Conservation (phyloP, 768 basidiomycete species). For the Boletus subparvulus region DNA sequence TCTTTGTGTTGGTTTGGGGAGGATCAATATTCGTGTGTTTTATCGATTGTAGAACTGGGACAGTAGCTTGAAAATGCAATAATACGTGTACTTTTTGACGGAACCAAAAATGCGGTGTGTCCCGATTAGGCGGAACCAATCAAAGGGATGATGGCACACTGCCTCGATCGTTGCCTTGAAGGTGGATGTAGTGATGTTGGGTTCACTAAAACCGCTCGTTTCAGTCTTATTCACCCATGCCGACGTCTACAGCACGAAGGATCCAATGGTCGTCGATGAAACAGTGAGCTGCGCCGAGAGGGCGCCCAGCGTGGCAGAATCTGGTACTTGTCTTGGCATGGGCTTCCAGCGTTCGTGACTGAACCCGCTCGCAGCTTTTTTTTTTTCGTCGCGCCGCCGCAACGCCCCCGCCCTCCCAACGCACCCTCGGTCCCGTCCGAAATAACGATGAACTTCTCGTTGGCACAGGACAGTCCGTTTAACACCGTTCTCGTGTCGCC, state of each 20-base stretch:
- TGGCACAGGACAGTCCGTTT: slow-evolving; percentile 32
- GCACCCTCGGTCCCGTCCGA: background rate
- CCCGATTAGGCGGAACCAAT: slow-evolving; percentile 21
- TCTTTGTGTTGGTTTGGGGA: background rate
- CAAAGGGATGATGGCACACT: slow-evolving; percentile 25
- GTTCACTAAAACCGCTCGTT: background rate
- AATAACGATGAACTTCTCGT: slow-evolving; percentile 31
- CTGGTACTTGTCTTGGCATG: slow-evolving; percentile 31
- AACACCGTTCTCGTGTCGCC: slow-evolving; percentile 32
- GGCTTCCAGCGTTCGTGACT: slow-evolving; percentile 15
- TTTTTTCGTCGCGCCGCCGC: slow-evolving; percentile 15
- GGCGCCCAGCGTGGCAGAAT: slow-evolving; percentile 37
- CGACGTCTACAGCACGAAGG: slow-evolving; percentile 2
- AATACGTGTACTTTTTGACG: slow-evolving; percentile 11
- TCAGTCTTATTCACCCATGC: background rate
- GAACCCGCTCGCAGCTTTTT: slow-evolving; percentile 8
- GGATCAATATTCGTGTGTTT: no score
- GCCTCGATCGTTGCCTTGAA: slow-evolving; percentile 24
- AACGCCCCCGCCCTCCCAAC: background rate
- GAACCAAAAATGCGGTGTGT: slow-evolving; percentile 3
- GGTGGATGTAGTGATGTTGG: slow-evolving; percentile 17
- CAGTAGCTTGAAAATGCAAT: background rate
- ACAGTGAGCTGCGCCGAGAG: slow-evolving; percentile 6
- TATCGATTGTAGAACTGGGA: background rate
- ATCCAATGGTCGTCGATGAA: background rate